Percentiles rank a stretch among this genome's conserved stretches.
These are phyloP conservation scores for Lizonia empirigonia DNA, from an alignment of 2,329 filamentous ascomycete species.

Conservation along the genomic window DNA sequence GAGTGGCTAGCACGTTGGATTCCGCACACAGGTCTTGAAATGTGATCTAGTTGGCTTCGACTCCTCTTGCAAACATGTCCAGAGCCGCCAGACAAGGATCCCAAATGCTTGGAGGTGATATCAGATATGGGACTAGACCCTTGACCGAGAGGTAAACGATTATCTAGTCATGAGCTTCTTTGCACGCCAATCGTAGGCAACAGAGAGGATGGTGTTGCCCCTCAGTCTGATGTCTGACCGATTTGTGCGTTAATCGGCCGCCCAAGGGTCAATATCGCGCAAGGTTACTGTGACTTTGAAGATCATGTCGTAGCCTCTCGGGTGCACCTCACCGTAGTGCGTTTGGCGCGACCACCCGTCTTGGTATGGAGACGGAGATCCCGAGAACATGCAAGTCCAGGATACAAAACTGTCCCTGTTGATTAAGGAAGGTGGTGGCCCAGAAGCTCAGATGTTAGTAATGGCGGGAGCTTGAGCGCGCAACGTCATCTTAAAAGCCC, in stretches of 20 bases:
- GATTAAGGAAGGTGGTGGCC: conserved; percentile 27
- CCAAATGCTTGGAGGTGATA: conserved; percentile 1
- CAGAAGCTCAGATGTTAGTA: conserved; percentile 35
- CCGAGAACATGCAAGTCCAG: conserved; percentile 14
- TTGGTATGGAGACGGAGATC: conserved; percentile 20
- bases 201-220: neutral
- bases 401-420: conserved; percentile 16
- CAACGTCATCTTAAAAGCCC: conserved; percentile 11
- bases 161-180: neutral
- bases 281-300: conserved; percentile 2
- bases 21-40: conserved; percentile 3
- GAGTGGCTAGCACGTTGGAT: conserved; percentile 1
- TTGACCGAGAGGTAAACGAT: neutral
- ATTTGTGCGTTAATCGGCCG: conserved; percentile 2
- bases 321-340: conserved; percentile 10
- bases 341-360: conserved; percentile 20
- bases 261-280: conserved; percentile 4
- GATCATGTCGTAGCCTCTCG: conserved; percentile 3
- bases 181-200: conserved; percentile 1
- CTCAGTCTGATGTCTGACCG: conserved; percentile 2
- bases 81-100: conserved; percentile 10
- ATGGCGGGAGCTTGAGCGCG: conserved; percentile 16
- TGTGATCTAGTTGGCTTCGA: neutral
- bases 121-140: neutral
- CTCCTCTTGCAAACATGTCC: neutral